phyloP scores from a whole-genome alignment of 116 monocot species.

The Phalaenopsis hybrid region DNA sequence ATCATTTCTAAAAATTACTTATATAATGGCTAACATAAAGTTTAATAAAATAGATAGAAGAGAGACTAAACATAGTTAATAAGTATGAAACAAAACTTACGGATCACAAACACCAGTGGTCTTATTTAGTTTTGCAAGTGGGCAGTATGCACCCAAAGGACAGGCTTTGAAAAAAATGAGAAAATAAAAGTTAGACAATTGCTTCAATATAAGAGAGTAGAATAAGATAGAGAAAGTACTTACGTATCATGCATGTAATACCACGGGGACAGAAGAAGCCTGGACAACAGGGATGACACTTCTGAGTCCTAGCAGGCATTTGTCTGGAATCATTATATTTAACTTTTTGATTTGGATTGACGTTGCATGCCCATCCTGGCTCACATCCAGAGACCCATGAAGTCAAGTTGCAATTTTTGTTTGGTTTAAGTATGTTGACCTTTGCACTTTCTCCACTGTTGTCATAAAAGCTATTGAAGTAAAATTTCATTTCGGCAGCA shows the following conservation, averaged over 20 bases:
- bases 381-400: constrained; percentile 92
- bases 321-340: constrained; percentile 39
- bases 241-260: constrained; percentile 95
- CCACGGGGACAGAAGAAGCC: constrained; percentile 94
- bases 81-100: too few species aligned
- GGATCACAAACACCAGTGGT: constrained; percentile 58
- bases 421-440: constrained; percentile 58
- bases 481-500: constrained; percentile 43
- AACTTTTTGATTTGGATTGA: constrained; percentile 34
- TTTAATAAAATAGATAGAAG: neutral
- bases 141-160: constrained; percentile 75
- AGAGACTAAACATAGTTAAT: too few species aligned
- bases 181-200: neutral
- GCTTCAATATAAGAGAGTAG: neutral
- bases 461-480: constrained; percentile 25
- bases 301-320: constrained; percentile 39
- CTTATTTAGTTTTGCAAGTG: constrained; percentile 52
- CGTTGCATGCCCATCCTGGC: constrained; percentile 92
- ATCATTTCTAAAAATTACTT: constrained; percentile 7
- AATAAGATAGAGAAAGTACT: constrained; percentile 13
- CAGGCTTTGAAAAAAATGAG: constrained; percentile 44
- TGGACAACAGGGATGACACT: constrained; percentile 69
- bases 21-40: neutral
- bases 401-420: constrained; percentile 84
- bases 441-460: neutral